phyloP scores from a whole-genome alignment of 1,284 basidiomycete species.

The Wallemia mellicola region DNA sequence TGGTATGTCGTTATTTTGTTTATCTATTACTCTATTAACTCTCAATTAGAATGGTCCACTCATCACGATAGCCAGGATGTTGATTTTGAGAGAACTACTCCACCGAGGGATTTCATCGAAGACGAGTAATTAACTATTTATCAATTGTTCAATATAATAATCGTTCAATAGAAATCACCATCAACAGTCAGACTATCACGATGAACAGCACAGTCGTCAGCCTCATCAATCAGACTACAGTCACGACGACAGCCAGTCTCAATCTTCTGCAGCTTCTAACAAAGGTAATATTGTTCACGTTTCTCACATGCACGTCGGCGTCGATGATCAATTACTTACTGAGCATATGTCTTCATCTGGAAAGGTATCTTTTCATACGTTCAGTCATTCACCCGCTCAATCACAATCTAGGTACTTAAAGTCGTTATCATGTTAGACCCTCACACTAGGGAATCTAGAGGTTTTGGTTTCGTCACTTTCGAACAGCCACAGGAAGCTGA shows the following conservation, averaged over 20 bases:
- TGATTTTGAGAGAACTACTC: slow-evolving; percentile 2
- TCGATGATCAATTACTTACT: slow-evolving; percentile 65
- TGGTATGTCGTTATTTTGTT: too few species aligned
- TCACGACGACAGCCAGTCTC: slow-evolving; percentile 18
- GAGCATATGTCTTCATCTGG: slow-evolving; percentile 65
- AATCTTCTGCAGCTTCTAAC: too few species aligned
- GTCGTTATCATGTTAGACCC: slow-evolving; percentile 91
- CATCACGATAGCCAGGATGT: background rate
- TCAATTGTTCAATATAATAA: too few species aligned
- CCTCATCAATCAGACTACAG: background rate
- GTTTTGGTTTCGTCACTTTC: slow-evolving; percentile 95
- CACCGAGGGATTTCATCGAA: background rate
- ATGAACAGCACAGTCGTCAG: background rate
- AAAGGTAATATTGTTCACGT: slow-evolving; percentile 94
- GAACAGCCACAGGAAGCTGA: slow-evolving; percentile 61
- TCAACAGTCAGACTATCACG: too few species aligned
- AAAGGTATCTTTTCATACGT: slow-evolving; percentile 26
- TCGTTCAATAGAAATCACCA: too few species aligned
- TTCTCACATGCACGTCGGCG: slow-evolving; percentile 45
- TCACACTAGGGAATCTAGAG: slow-evolving; percentile 78
- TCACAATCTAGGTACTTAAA: slow-evolving; percentile 21
- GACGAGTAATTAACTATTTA: background rate
- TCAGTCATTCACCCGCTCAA: slow-evolving; percentile 1
- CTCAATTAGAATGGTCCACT: background rate
- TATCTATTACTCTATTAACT: background rate